Base-by-base conservation (phyloP, 768 basidiomycete species). In the Panaeolus papilionaceus region DNA sequence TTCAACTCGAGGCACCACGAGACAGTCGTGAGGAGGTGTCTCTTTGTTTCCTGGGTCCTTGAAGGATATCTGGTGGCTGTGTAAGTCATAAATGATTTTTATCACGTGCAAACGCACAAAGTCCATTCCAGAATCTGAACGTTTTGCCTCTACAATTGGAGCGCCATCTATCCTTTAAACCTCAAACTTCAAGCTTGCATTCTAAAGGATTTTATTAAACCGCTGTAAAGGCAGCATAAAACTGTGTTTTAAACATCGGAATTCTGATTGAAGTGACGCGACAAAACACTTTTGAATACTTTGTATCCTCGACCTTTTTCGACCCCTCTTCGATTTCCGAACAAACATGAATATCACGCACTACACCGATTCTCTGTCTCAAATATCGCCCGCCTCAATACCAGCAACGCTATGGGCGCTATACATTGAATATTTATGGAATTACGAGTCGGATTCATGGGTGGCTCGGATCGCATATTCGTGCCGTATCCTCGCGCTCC, bases 371-470 rank as follows among this genome's bases (percentile, higher is more conserved):
- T 80, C 23, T 73, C 77, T 81, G 26, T 66, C 70, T 5, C 73
- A 74, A 58, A 70, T 77, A 18, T 72, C 79, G 26, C 69, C 78
- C 12, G 77, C 79, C 18, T 75, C 85, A 18, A 68, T 83, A 44
- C 86, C 85, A 3, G 72, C 73, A 37, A 74, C 79, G 6, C 70
- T 91, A 40, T 92, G 90, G 90, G 73, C 81, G 23, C 80, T 79
- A 67, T 94, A 94, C 71, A 69, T 89, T 65, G 78, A 86, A 42
- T 82, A 89, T 72, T 81, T 94, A 26, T 90, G 88, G 86, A 78
- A 85, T 71, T 92, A 92, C 72, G 75, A 85, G 58, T 81, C 86
- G 2, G 79, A 82, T 45, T 93, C 93, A 3, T 90, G 87, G 88
- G 89, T 94, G 61, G 85, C 83, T 45, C 85, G 83, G 68, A 81